A percentile compares a stretch with the other conserved stretches of the same genome.
Conservation (phyloP, 2,329 filamentous ascomycete genomes). For the Ophiobolus disseminans region DNA sequence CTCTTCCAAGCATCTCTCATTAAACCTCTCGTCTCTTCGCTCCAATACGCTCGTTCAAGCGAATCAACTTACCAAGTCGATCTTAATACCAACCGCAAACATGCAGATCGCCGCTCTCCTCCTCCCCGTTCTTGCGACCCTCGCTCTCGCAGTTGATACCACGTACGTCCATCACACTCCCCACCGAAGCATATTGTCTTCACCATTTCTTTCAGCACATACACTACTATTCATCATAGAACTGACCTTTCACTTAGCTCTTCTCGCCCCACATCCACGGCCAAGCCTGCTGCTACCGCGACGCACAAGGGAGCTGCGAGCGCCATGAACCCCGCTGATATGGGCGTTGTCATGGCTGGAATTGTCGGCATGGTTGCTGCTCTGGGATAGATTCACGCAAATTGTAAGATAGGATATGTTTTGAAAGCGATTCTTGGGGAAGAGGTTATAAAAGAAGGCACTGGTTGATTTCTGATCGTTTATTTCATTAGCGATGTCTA, state of each 20-base stretch:
- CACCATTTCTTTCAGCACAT: no score
- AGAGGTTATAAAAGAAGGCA: no score
- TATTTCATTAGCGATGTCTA: slow-evolving; percentile 21
- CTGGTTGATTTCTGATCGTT: background rate
- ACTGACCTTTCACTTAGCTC: no score
- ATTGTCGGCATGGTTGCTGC: background rate
- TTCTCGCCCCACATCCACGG: background rate
- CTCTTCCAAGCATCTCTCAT: no score
- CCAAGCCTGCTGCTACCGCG: background rate
- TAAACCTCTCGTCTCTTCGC: no score
- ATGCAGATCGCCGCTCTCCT: background rate
- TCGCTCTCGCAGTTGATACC: background rate
- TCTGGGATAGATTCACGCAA: background rate
- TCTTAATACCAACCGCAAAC: background rate
- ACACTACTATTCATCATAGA: no score
- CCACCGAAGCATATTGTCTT: no score
- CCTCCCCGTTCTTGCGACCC: background rate
- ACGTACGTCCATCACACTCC: background rate
- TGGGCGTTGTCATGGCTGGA: background rate
- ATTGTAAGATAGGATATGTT: background rate
- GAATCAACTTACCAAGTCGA: background rate
- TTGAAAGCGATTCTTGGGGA: no score
- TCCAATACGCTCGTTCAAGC: background rate
- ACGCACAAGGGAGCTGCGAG: background rate
- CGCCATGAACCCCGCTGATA: background rate